A percentile compares a stretch with the other conserved stretches of the same genome.
These are phyloP conservation scores for Panus rudis DNA, from an alignment of 768 basidiomycete genomes.

Conservation along the genomic window DNA sequence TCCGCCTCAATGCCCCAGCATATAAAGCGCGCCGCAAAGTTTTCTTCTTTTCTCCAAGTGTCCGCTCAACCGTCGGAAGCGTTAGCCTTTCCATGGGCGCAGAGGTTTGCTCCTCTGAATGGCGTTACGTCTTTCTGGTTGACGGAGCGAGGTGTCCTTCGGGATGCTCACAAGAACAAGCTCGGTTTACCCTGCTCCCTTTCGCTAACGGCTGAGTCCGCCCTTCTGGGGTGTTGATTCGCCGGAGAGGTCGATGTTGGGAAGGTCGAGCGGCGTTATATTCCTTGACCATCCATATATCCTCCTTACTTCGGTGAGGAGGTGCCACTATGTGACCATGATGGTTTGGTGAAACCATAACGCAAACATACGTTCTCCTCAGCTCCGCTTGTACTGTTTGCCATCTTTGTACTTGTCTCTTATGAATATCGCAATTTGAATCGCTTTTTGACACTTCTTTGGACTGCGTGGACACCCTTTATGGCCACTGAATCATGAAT, in stretches of 20 bases:
- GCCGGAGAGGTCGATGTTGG: conserved; percentile 39
- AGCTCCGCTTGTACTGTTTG: background rate
- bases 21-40: conserved; percentile 21
- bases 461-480: background rate
- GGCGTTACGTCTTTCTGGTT: conserved; percentile 63
- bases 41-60: conserved; percentile 39
- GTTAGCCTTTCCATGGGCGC: conserved; percentile 38
- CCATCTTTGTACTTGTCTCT: background rate
- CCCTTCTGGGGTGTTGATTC: conserved; percentile 50
- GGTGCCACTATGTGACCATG: conserved; percentile 73
- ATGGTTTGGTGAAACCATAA: conserved; percentile 83
- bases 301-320: conserved; percentile 26
- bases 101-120: conserved; percentile 47
- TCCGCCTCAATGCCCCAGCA: conserved; percentile 13
- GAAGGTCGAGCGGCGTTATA: conserved; percentile 57
- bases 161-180: conserved; percentile 47
- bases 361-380: conserved; percentile 40
- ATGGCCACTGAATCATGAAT: background rate
- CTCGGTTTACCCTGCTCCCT: conserved; percentile 29
- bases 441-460: background rate
- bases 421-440: background rate
- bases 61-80: conserved; percentile 67
- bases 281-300: conserved; percentile 74
- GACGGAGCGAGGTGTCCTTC: conserved; percentile 66
- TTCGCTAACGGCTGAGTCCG: conserved; percentile 38